Percentiles rank a stretch among this genome's conserved stretches.
These are phyloP conservation scores for Cetradonia linearis DNA, from an alignment of 495 filamentous ascomycete species.

Conservation along the genomic window DNA sequence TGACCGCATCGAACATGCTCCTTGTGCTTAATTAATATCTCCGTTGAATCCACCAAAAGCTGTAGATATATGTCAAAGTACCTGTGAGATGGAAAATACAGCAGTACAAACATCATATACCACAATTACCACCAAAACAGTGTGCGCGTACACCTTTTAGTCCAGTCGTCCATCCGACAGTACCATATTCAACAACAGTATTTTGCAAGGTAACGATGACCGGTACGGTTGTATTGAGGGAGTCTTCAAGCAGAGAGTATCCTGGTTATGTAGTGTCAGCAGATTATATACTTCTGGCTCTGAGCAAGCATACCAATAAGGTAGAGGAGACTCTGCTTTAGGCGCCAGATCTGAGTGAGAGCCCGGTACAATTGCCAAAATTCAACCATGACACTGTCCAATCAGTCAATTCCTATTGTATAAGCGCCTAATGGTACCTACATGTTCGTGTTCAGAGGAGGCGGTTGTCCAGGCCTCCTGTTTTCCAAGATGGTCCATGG, in stretches of 20 bases:
- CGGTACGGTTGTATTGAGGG: conserved; percentile 57
- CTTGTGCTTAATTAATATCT: conserved; percentile 45
- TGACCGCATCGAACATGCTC: conserved; percentile 53
- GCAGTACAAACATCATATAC: too few species aligned
- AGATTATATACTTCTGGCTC: not conserved
- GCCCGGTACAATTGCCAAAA: conserved; percentile 50
- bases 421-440: not conserved
- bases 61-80: too few species aligned
- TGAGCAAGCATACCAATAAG: conserved; percentile 39
- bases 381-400: conserved; percentile 38
- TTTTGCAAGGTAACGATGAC: conserved; percentile 56
- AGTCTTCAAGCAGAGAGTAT: conserved; percentile 57
- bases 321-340: conserved; percentile 56
- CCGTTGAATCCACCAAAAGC: conserved; percentile 49
- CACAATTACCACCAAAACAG: too few species aligned
- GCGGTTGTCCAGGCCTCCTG: conserved; percentile 45
- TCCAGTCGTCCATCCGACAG: too few species aligned
- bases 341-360: conserved; percentile 46
- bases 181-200: conserved; percentile 49
- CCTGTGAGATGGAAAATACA: too few species aligned
- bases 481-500: conserved; percentile 59
- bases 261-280: conserved; percentile 26
- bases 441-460: conserved; percentile 36
- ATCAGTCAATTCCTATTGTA: not conserved
- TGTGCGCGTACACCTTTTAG: too few species aligned